These are phyloP conservation scores for Schoenoplectus triqueter DNA, from an alignment of 202 grass and related monocot species.

Conservation along the genomic window DNA sequence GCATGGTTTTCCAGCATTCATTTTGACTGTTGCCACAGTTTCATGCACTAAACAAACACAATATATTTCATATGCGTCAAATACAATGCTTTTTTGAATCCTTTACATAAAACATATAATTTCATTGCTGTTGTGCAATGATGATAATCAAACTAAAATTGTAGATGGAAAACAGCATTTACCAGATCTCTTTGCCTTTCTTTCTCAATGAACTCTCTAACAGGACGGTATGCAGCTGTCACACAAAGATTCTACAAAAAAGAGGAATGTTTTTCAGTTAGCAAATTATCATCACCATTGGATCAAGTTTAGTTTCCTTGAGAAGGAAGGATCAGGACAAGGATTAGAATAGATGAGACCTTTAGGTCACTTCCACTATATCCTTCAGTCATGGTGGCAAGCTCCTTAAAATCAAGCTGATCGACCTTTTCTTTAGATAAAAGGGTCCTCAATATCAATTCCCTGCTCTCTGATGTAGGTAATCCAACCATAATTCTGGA, in stretches of 20 bases:
- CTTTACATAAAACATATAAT: constrained; percentile 16
- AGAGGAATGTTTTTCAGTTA: background rate
- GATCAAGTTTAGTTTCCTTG: background rate
- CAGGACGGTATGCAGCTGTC: constrained; percentile 85
- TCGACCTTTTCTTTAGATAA: constrained; percentile 86
- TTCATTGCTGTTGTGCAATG: background rate
- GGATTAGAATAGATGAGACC: constrained; percentile 44
- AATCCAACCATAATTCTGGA: constrained; percentile 97
- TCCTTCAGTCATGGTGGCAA: constrained; percentile 85
- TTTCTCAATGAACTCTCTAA: constrained; percentile 89
- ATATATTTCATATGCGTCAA: background rate
- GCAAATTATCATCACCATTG: constrained; percentile 7
- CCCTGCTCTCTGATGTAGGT: constrained; percentile 81
- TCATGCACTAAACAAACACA: constrained; percentile 28
- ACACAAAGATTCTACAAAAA: constrained; percentile 82
- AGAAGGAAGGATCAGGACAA: constrained; percentile 18
- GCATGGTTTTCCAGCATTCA: background rate
- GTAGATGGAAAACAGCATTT: background rate
- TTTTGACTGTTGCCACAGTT: background rate
- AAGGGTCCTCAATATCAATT: constrained; percentile 80
- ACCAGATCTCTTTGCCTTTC: constrained; percentile 85
- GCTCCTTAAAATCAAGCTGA: constrained; percentile 85
- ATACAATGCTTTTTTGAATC: background rate
- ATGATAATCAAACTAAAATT: constrained; percentile 35
- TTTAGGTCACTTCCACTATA: constrained; percentile 98